A percentile compares a stretch with the other conserved stretches of the same genome.
These are phyloP conservation scores for Dactylonectria macrodidyma DNA, from an alignment of 2,329 filamentous ascomycete genomes.

Conservation along the genomic window DNA sequence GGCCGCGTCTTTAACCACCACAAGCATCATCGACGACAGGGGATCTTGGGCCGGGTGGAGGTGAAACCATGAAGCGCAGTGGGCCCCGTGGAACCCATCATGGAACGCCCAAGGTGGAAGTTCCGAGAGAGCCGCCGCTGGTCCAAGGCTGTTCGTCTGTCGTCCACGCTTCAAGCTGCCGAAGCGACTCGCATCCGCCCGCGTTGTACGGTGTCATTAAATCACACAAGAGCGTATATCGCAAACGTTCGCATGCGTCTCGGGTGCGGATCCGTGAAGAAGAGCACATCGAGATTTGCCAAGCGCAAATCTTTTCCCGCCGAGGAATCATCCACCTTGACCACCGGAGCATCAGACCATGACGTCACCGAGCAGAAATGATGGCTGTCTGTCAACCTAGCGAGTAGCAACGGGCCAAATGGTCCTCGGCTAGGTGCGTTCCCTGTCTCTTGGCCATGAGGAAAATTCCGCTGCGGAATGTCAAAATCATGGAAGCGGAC, in stretches of 20 bases:
- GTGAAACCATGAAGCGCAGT: slow-evolving; percentile 17
- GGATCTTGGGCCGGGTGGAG: slow-evolving; percentile 34
- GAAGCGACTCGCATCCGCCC: slow-evolving; percentile 4
- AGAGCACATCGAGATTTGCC: slow-evolving; percentile 11
- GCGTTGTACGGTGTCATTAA: slow-evolving; percentile 24
- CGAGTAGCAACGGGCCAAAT: not conserved
- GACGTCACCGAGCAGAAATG: slow-evolving; percentile 42
- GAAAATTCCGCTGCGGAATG: slow-evolving; percentile 21
- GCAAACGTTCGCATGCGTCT: slow-evolving; percentile 15
- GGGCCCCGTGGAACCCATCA: slow-evolving; percentile 30
- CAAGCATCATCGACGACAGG: slow-evolving; percentile 29
- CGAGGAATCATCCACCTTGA: slow-evolving; percentile 26
- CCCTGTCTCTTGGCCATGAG: slow-evolving; percentile 28
- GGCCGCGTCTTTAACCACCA: slow-evolving; percentile 34
- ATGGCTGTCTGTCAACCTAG: slow-evolving; percentile 1
- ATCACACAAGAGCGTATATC: slow-evolving; percentile 31
- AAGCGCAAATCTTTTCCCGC: slow-evolving; percentile 34
- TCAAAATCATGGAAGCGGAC: not conserved
- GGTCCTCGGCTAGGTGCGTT: slow-evolving; percentile 13
- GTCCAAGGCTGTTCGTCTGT: not conserved
- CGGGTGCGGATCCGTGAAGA: slow-evolving; percentile 3
- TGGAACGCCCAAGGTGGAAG: slow-evolving; percentile 45
- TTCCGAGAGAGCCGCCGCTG: slow-evolving; percentile 43
- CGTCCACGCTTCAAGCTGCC: slow-evolving; percentile 25
- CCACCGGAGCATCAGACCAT: slow-evolving; percentile 30